Conservation (phyloP, 2,329 filamentous ascomycete genomes). For the Penicillium corylophilum region DNA sequence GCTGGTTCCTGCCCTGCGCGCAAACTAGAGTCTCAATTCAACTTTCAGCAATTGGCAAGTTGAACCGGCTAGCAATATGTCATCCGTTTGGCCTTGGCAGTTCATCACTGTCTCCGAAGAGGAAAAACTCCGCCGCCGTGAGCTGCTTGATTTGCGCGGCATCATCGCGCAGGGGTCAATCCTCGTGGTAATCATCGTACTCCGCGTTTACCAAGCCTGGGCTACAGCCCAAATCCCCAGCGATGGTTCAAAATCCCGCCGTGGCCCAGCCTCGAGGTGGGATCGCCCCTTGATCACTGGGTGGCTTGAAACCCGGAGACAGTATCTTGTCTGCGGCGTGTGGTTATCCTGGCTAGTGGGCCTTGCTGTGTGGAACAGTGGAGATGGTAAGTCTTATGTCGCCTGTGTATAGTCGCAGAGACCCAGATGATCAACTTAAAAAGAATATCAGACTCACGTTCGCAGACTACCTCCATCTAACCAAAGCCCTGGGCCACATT, state of each 20-base stretch:
- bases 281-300: slow-evolving; percentile 44
- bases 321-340: slow-evolving; percentile 48
- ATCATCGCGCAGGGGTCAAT: slow-evolving; percentile 57
- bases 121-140: slow-evolving; percentile 52
- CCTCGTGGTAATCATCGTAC: slow-evolving; percentile 45
- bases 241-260: slow-evolving; percentile 4
- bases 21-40: neutral
- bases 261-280: slow-evolving; percentile 41
- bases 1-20: neutral
- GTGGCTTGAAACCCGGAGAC: slow-evolving; percentile 51
- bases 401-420: neutral
- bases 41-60: neutral
- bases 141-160: slow-evolving; percentile 56
- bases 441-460: neutral
- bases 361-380: slow-evolving; percentile 52
- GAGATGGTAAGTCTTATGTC: slow-evolving; percentile 48
- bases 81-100: slow-evolving; percentile 47
- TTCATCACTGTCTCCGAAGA: slow-evolving; percentile 53
- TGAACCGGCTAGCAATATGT: slow-evolving; percentile 14
- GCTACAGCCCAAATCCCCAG: slow-evolving; percentile 2
- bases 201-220: slow-evolving; percentile 33
- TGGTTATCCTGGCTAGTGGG: slow-evolving; percentile 56
- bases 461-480: slow-evolving; percentile 63
- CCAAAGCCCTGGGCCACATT: slow-evolving; percentile 61
- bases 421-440: neutral